Evolutionary conservation across 192 early-diverging fungal genomes (phyloP), one percentile per base, ranked within the genome.

Genomic region (Phycomyces nitens): DNA sequence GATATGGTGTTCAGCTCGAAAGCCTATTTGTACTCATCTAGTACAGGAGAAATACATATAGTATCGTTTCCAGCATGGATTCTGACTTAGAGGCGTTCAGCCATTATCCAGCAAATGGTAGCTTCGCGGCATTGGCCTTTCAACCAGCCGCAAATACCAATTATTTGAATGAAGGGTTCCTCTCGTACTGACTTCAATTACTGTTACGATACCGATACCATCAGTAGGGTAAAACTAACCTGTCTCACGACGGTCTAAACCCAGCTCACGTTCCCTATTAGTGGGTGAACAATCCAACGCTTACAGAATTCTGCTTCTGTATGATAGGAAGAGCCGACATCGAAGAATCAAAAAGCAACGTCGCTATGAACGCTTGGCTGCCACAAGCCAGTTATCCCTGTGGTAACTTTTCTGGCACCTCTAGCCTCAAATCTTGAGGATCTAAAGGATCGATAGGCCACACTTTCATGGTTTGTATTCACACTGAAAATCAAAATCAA

Each of bases 221-320:
- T 88, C 89, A 92, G 88, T 90, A 91, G 88, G 88, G 88, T 47
- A 92, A 92, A 92, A 92, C 90, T 91, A 90, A 92, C 90, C 89
- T 91, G 88, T 91, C 90, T 92, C 90, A 91, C 89, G 88, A 91
- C 89, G 86, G 89, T 92, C 89, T 91, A 92, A 89, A 89, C 87
- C 88, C 88, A 89, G 89, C 87, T 90, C 89, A 90, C 88, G 87
- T 92, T 89, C 88, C 44, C 87, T 89, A 86, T 88, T 86, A 82
- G 87, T 84, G 88, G 87, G 86, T 91, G 87, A 89, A 87, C 87
- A 89, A 89, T 89, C 85, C 85, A 82, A 88, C 88, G 82, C 88
- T 89, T 88, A 82, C 79, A 78, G 85, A 88, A 87, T 87, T 88
- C 82, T 89, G 86, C 86, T 86, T 89, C 88, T 77, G 75, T 81